Conservation (phyloP, 495 filamentous ascomycete genomes). For the Tuber brumale region DNA sequence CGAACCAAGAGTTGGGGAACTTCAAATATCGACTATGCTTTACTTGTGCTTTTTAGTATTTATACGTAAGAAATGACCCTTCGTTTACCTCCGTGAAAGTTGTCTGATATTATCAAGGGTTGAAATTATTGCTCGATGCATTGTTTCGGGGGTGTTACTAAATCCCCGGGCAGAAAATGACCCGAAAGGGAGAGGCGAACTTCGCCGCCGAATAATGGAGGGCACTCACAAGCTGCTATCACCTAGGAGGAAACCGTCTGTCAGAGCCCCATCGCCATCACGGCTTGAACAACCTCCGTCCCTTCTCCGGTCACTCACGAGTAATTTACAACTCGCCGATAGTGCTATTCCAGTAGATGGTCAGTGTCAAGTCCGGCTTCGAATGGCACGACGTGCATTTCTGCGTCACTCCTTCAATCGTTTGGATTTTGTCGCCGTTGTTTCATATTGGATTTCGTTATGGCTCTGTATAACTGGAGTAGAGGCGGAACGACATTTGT, state of each 20-base stretch:
- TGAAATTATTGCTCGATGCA: conserved; percentile 69
- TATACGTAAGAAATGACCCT: conserved; percentile 54
- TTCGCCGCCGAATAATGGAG: conserved; percentile 64
- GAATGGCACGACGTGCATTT: conserved; percentile 85
- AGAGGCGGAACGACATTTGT: conserved; percentile 63
- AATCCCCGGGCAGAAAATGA: conserved; percentile 79
- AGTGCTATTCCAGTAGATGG: conserved; percentile 52
- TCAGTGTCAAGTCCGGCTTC: conserved; percentile 72
- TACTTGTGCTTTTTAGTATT: conserved; percentile 77
- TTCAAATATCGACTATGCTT: conserved; percentile 64
- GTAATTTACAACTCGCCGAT: conserved; percentile 48
- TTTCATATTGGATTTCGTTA: conserved; percentile 91
- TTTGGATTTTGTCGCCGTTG: conserved; percentile 89
- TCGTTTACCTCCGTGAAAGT: neutral
- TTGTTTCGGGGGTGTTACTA: conserved; percentile 86
- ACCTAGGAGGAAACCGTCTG: conserved; percentile 59
- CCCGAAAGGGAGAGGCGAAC: conserved; percentile 59
- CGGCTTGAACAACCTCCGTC: conserved; percentile 54
- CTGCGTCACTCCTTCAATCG: conserved; percentile 92
- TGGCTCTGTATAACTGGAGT: conserved; percentile 60
- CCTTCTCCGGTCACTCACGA: conserved; percentile 76
- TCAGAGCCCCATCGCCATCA: conserved; percentile 41
- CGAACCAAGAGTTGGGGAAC: conserved; percentile 57
- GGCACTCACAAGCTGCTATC: conserved; percentile 72
- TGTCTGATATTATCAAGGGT: conserved; percentile 43